These are phyloP conservation scores for Umbelopsis sp. DNA, from an alignment of 371 early-diverging fungal species.

Conservation along the genomic window DNA sequence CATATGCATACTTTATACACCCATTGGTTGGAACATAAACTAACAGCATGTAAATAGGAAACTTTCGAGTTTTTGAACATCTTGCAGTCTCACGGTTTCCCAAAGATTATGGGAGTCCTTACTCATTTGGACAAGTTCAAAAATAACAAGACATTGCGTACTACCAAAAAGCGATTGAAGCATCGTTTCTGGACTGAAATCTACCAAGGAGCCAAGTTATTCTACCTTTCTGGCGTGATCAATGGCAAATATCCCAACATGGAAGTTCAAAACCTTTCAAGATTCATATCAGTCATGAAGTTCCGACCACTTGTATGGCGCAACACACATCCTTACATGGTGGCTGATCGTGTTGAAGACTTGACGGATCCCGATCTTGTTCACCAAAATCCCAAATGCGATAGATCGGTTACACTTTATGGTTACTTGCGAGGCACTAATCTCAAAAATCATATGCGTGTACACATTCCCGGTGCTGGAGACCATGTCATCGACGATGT, in stretches of 20 bases:
- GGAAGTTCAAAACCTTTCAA: slow-evolving; percentile 90
- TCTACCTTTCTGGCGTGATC: slow-evolving; percentile 94
- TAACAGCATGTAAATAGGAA: slow-evolving; percentile 57
- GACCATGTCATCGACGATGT: slow-evolving; percentile 83
- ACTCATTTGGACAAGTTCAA: slow-evolving; percentile 95
- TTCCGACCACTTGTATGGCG: slow-evolving; percentile 97
- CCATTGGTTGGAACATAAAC: too few species aligned
- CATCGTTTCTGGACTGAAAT: slow-evolving; percentile 99
- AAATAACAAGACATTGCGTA: slow-evolving; percentile 86
- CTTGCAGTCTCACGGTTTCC: slow-evolving; percentile 97
- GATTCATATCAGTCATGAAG: slow-evolving; percentile 98
- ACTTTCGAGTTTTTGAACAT: slow-evolving; percentile 99
- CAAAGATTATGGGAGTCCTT: slow-evolving; percentile 96
- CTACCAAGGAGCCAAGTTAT: slow-evolving; percentile 96
- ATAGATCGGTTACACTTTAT: slow-evolving; percentile 91
- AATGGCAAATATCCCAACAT: slow-evolving; percentile 91
- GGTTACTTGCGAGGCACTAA: slow-evolving; percentile 96
- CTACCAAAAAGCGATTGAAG: slow-evolving; percentile 93
- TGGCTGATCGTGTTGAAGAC: slow-evolving; percentile 97
- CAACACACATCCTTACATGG: slow-evolving; percentile 93
- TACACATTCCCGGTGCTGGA: slow-evolving; percentile 96
- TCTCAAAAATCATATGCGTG: slow-evolving; percentile 76
- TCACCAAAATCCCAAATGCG: slow-evolving; percentile 79
- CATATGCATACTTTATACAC: too few species aligned
- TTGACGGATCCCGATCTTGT: slow-evolving; percentile 91